Percentiles rank a stretch among this genome's conserved stretches.
These are phyloP conservation scores for Ganoderma multipileum DNA, from an alignment of 1,284 basidiomycete genomes.

Conservation along the genomic window DNA sequence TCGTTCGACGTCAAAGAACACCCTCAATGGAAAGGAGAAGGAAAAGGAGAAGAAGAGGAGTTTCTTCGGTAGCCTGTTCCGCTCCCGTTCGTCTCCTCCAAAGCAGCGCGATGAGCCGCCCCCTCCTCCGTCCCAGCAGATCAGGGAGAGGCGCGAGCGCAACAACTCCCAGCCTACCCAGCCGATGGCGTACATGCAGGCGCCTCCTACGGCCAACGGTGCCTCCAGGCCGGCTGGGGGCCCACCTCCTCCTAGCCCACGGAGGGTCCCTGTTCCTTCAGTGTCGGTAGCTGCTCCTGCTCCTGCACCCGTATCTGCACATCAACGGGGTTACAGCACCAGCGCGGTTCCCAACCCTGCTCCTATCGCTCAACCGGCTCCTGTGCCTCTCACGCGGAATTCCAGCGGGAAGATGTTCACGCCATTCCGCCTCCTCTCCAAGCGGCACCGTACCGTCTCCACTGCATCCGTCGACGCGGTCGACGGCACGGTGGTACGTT, in stretches of 20 bases:
- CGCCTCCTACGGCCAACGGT: not conserved
- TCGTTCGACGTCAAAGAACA: slow-evolving; percentile 34
- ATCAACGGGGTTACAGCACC: slow-evolving; percentile 16
- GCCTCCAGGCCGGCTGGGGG: slow-evolving; percentile 8
- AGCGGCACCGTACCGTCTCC: slow-evolving; percentile 72
- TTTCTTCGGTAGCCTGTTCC: slow-evolving; percentile 45
- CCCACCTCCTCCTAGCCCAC: slow-evolving; percentile 9
- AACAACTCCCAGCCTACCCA: slow-evolving; percentile 36
- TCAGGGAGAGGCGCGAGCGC: slow-evolving; percentile 35
- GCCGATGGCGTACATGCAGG: slow-evolving; percentile 19
- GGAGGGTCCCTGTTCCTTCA: slow-evolving; percentile 24
- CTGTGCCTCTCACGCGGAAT: slow-evolving; percentile 45
- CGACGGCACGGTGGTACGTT: slow-evolving; percentile 75
- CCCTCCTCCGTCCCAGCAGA: slow-evolving; percentile 33
- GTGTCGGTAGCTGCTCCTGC: slow-evolving; percentile 16
- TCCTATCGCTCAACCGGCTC: slow-evolving; percentile 30
- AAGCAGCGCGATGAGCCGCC: slow-evolving; percentile 34
- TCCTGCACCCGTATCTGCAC: slow-evolving; percentile 4
- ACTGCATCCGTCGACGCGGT: slow-evolving; percentile 76
- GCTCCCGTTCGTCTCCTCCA: slow-evolving; percentile 44
- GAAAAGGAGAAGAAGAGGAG: slow-evolving; percentile 43
- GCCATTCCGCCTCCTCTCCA: slow-evolving; percentile 67
- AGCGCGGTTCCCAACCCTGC: slow-evolving; percentile 12
- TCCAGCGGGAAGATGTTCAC: slow-evolving; percentile 57
- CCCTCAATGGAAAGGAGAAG: slow-evolving; percentile 31